A percentile compares a stretch with the other conserved stretches of the same genome.
Evolutionary conservation across 1,284 basidiomycete species (phyloP).

Genomic region (Trichosporon asahii): DNA sequence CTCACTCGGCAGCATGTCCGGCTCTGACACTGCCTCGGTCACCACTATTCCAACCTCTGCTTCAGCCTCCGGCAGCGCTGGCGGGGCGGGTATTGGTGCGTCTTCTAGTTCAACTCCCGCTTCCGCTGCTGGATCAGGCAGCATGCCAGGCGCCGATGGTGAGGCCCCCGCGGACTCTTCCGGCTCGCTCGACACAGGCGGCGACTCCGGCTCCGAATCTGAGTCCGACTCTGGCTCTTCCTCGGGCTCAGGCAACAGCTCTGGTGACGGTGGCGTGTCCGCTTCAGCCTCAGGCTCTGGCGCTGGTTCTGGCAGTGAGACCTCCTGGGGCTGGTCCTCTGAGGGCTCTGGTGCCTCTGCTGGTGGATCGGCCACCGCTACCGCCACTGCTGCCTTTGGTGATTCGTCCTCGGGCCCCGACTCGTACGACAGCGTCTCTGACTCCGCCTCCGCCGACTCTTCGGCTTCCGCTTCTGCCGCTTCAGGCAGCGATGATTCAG

Average conservation of each 20-base stretch:
- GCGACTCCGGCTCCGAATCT: background rate
- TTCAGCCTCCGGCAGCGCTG: no score
- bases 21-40: background rate
- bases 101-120: no score
- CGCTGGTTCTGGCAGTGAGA: background rate
- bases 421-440: background rate
- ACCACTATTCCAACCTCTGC: no score
- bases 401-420: background rate
- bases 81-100: no score
- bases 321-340: background rate
- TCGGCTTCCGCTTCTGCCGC: no score
- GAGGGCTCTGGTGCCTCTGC: background rate
- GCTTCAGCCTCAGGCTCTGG: background rate
- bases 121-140: background rate
- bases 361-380: background rate
- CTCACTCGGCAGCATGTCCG: no score
- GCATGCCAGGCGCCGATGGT: background rate
- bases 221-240: background rate
- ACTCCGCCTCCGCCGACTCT: no score
- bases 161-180: background rate
- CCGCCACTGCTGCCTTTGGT: background rate
- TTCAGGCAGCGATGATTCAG: background rate
- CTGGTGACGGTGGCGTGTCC: no score
- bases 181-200: background rate
- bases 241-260: background rate